phyloP scores from a whole-genome alignment of 1,284 basidiomycete species.

The Apiotrichum veenhuisii region DNA sequence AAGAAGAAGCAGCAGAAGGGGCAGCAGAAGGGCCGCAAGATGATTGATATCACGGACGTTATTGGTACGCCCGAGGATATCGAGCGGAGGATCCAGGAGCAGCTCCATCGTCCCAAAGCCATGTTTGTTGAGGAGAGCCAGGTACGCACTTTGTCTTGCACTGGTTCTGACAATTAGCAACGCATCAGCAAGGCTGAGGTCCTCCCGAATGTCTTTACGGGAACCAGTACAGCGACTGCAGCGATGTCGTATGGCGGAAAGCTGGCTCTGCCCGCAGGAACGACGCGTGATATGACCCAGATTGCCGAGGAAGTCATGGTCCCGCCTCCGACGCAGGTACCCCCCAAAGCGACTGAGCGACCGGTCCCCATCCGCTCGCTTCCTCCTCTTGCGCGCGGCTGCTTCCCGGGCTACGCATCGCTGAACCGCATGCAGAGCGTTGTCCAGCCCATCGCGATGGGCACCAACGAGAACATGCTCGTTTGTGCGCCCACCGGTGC shows the following conservation, averaged over 20 bases:
- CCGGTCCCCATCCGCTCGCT: constrained; percentile 71
- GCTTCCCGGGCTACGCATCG: constrained; percentile 83
- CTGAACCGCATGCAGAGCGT: constrained; percentile 96
- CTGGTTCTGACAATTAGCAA: constrained; percentile 29
- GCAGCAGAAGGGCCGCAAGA: constrained; percentile 13
- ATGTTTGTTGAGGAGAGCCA: constrained; percentile 36
- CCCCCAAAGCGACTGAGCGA: constrained; percentile 69
- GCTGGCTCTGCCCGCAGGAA: constrained; percentile 81
- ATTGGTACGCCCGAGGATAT: constrained; percentile 37
- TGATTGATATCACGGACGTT: constrained; percentile 38
- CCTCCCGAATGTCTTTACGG: constrained; percentile 88
- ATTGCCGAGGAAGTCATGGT: constrained; percentile 72
- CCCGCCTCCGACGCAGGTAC: constrained; percentile 77
- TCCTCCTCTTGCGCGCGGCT: constrained; percentile 74
- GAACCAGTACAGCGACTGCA: constrained; percentile 59
- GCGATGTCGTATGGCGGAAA: constrained; percentile 67
- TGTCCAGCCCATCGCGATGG: constrained; percentile 88
- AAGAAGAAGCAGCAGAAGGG: constrained; percentile 28
- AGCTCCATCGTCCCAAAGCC: constrained; percentile 35
- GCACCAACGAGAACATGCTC: constrained; percentile 93
- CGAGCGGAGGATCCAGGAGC: constrained; percentile 38
- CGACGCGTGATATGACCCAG: constrained; percentile 56
- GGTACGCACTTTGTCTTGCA: constrained; percentile 12
- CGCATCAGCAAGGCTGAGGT: constrained; percentile 55
- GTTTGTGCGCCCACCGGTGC: constrained; percentile 96